These are phyloP conservation scores for Talaromyces islandicus DNA, from an alignment of 2,329 filamentous ascomycete genomes.

Conservation along the genomic window DNA sequence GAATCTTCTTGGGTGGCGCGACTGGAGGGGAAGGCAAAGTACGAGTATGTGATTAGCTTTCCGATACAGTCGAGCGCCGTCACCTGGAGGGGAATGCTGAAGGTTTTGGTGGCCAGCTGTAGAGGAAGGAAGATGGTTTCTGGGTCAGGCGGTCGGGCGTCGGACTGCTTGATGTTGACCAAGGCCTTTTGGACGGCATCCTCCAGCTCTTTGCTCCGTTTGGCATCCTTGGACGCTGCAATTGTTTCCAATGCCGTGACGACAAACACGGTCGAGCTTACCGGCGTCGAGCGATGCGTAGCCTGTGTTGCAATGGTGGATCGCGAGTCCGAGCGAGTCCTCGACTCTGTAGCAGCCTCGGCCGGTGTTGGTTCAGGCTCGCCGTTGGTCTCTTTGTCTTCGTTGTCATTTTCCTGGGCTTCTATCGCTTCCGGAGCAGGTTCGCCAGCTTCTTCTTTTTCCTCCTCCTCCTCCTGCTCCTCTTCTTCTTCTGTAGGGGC, in stretches of 20 bases:
- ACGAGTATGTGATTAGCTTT: conserved; percentile 97
- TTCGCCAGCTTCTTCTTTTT: not conserved
- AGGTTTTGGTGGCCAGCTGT: conserved; percentile 80
- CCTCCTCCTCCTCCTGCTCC: conserved; percentile 12
- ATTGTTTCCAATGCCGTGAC: conserved; percentile 90
- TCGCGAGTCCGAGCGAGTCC: conserved; percentile 54
- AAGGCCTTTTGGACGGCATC: conserved; percentile 78
- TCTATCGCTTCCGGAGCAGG: conserved; percentile 11
- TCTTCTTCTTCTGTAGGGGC: conserved; percentile 13
- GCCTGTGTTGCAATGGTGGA: conserved; percentile 51
- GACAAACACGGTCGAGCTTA: conserved; percentile 95
- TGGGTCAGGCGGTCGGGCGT: conserved; percentile 75
- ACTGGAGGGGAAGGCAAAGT: conserved; percentile 71
- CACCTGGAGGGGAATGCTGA: conserved; percentile 78
- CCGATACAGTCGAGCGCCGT: conserved; percentile 95
- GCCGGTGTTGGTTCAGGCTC: conserved; percentile 15
- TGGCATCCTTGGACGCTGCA: conserved; percentile 82
- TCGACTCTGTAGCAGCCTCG: conserved; percentile 23
- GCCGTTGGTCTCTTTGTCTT: not conserved
- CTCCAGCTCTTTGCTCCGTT: conserved; percentile 75
- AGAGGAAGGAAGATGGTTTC: conserved; percentile 88
- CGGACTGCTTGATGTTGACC: conserved; percentile 77
- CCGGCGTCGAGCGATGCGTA: conserved; percentile 54
- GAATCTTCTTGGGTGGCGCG: conserved; percentile 20
- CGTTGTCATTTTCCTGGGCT: not conserved